Percentiles rank a stretch among this genome's conserved stretches.
Evolutionary conservation across 257 asterid genomes (phyloP).

Genomic region (Fraxinus anomala): DNA sequence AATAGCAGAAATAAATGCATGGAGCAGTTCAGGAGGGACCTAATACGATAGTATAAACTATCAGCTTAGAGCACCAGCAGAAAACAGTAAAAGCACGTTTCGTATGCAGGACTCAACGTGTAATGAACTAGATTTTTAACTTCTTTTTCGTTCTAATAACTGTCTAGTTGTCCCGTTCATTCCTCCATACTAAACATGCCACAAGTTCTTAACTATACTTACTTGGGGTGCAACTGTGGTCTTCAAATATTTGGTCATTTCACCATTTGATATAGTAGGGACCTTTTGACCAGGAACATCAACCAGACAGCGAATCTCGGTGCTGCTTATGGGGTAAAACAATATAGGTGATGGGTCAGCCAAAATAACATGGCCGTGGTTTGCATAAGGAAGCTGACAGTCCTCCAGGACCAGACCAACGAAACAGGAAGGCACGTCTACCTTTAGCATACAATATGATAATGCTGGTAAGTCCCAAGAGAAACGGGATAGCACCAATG

Average conservation of each 20-base stretch:
- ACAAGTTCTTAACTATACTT: constrained; percentile 4
- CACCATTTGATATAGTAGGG: constrained; percentile 49
- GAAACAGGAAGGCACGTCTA: constrained; percentile 50
- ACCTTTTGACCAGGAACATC: constrained; percentile 58
- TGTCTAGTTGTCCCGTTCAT: background rate
- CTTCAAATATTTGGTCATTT: constrained; percentile 50
- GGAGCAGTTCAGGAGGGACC: constrained; percentile 44
- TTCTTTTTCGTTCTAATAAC: background rate
- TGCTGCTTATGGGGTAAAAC: constrained; percentile 52
- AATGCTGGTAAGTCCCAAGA: background rate
- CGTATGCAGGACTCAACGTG: background rate
- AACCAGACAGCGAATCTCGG: constrained; percentile 51
- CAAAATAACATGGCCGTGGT: constrained; percentile 52
- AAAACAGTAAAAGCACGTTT: background rate
- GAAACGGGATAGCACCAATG: background rate
- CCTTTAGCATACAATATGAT: constrained; percentile 30
- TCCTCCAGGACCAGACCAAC: constrained; percentile 50
- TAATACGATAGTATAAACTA: constrained; percentile 11
- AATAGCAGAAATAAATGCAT: constrained; percentile 42
- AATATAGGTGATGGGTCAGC: constrained; percentile 55
- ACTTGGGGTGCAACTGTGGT: constrained; percentile 51
- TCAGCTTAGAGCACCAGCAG: background rate
- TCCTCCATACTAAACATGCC: background rate
- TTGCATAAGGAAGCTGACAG: constrained; percentile 41
- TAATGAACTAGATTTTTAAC: background rate